These are phyloP conservation scores for Lipomyces spencermartinsiae DNA, from an alignment of 805 yeast genomes.

Conservation along the genomic window DNA sequence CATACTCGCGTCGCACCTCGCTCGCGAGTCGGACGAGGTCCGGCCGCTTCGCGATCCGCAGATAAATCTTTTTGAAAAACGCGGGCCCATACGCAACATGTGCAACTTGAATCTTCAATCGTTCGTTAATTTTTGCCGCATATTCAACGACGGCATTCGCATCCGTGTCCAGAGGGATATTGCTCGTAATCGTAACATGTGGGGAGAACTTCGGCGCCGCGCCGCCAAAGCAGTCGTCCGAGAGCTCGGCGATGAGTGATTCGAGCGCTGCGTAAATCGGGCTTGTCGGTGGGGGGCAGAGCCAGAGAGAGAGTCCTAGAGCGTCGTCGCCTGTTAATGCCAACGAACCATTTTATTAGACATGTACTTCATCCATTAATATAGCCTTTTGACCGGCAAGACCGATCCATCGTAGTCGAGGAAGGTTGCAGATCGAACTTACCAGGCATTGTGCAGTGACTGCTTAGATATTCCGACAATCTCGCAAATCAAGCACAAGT, in stretches of 20 bases:
- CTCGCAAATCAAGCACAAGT: no score
- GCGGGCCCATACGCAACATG: constrained; percentile 56
- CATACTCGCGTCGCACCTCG: constrained; percentile 48
- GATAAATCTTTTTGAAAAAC: constrained; percentile 60
- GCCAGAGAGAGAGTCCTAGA: constrained; percentile 72
- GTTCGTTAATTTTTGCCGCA: constrained; percentile 60
- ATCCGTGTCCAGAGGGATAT: constrained; percentile 56
- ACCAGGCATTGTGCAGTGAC: no score
- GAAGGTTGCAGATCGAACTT: not conserved
- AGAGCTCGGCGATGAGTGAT: constrained; percentile 68
- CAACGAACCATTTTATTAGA: not conserved
- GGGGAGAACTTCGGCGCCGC: constrained; percentile 70
- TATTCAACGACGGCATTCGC: constrained; percentile 64
- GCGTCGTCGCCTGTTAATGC: not conserved
- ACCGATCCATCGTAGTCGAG: not conserved
- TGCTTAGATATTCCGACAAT: no score
- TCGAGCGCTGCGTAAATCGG: constrained; percentile 61
- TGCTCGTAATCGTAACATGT: constrained; percentile 76
- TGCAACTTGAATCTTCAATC: constrained; percentile 51
- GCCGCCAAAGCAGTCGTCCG: constrained; percentile 54
- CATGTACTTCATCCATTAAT: no score
- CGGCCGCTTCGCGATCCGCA: constrained; percentile 54
- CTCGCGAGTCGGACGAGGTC: constrained; percentile 59
- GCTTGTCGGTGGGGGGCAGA: constrained; percentile 66
- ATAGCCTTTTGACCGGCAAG: not conserved